Percentiles rank a stretch among this genome's conserved stretches.
phyloP scores from a whole-genome alignment of 1,139 yeast species.

The Suhomyces terraborum region DNA sequence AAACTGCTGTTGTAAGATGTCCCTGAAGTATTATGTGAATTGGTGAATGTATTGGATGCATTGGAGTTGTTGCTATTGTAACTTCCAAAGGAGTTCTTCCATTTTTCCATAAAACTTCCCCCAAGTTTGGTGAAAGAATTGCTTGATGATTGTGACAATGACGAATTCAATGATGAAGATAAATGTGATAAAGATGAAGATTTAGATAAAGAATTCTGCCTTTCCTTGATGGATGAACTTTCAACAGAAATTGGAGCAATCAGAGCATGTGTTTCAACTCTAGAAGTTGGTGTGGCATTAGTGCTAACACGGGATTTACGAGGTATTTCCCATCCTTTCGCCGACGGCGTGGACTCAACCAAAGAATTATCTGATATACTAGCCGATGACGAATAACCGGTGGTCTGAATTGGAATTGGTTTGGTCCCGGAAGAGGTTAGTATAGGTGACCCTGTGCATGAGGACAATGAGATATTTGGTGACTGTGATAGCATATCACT shows the following conservation, averaged over 20 bases:
- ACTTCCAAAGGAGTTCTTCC: conserved; percentile 39
- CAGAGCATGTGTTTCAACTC: conserved; percentile 22
- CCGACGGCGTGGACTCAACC: conserved; percentile 29
- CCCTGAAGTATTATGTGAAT: conserved; percentile 5
- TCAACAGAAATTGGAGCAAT: conserved; percentile 28
- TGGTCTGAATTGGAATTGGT: conserved; percentile 36
- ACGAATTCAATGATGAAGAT: conserved; percentile 43
- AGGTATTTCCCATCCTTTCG: conserved; percentile 50
- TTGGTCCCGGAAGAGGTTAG: conserved; percentile 6
- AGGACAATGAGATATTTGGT: conserved; percentile 3
- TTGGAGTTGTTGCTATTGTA: conserved; percentile 12
- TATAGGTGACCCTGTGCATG: conserved; percentile 7
- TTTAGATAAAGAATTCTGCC: conserved; percentile 29
- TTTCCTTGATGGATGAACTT: conserved; percentile 16
- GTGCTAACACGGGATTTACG: conserved; percentile 31
- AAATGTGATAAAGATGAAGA: conserved; percentile 47
- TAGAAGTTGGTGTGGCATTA: conserved; percentile 17
- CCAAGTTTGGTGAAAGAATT: conserved; percentile 46
- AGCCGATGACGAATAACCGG: conserved; percentile 17
- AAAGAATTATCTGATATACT: conserved; percentile 36
- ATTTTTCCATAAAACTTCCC: conserved; percentile 49
- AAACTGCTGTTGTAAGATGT: conserved; percentile 9
- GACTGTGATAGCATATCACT: conserved; percentile 6
- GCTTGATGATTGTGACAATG: conserved; percentile 41
- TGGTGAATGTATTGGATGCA: conserved; percentile 8